phyloP scores from a whole-genome alignment of 441 rosid genomes.

The Kokia cookei region DNA sequence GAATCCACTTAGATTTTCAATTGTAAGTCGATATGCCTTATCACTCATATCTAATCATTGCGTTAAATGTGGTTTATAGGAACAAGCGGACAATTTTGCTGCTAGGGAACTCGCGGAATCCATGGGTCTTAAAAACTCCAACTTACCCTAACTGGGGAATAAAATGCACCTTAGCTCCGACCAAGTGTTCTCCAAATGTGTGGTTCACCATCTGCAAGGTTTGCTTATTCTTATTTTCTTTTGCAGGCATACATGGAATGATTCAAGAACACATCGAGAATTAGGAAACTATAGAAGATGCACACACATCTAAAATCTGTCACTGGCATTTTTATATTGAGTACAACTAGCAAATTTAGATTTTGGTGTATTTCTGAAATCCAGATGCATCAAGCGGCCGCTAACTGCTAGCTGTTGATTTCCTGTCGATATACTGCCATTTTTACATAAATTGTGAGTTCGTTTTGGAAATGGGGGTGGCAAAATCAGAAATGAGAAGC shows the following conservation, averaged over 20 bases:
- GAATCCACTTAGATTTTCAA: not conserved
- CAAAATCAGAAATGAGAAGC: not conserved
- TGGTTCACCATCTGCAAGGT: not conserved
- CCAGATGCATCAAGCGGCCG: not conserved
- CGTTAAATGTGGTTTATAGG: conserved; percentile 36
- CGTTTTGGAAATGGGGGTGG: not conserved
- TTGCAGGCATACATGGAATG: not conserved
- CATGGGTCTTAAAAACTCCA: conserved; percentile 59
- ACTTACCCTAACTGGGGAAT: conserved; percentile 30
- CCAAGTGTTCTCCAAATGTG: not conserved
- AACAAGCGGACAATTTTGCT: conserved; percentile 65
- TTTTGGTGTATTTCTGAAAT: not conserved
- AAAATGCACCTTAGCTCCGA: not conserved
- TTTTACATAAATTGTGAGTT: not conserved
- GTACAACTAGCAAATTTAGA: not conserved
- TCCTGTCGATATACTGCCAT: not conserved
- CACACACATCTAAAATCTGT: not conserved
- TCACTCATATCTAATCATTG: not conserved
- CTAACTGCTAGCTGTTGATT: not conserved
- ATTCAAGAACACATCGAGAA: not conserved
- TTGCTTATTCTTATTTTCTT: not conserved
- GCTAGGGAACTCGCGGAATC: conserved; percentile 73
- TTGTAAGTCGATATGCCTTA: not conserved
- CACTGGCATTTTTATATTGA: not conserved
- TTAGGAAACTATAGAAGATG: no score